A percentile compares a stretch with the other conserved stretches of the same genome.
These are phyloP conservation scores for Arachis stenosperma DNA, from an alignment of 306 rosid genomes.

Conservation along the genomic window DNA sequence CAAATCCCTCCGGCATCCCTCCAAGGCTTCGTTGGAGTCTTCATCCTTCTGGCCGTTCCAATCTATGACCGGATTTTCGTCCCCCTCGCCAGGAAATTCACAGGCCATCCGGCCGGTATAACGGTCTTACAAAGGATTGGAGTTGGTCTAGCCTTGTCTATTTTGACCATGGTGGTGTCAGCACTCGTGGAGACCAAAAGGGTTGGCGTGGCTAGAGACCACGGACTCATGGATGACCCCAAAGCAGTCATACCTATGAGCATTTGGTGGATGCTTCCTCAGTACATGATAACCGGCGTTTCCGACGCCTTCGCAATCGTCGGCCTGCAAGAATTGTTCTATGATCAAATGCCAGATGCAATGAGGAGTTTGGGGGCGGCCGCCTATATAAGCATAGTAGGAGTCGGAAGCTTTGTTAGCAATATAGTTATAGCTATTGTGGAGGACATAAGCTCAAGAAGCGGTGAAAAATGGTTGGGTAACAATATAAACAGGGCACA, in stretches of 20 bases:
- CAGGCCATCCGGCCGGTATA: slow-evolving; percentile 58
- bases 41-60: slow-evolving; percentile 53
- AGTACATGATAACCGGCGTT: slow-evolving; percentile 54
- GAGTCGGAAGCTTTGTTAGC: slow-evolving; percentile 65
- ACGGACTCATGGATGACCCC: slow-evolving; percentile 51
- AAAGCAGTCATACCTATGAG: slow-evolving; percentile 59
- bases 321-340: slow-evolving; percentile 70
- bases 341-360: slow-evolving; percentile 67
- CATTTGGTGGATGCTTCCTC: slow-evolving; percentile 88
- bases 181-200: slow-evolving; percentile 65
- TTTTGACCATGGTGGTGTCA: slow-evolving; percentile 60
- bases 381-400: slow-evolving; percentile 56
- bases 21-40: slow-evolving; percentile 55
- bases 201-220: slow-evolving; percentile 45
- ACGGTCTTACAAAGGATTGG: slow-evolving; percentile 74
- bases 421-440: slow-evolving; percentile 50
- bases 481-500: slow-evolving; percentile 69
- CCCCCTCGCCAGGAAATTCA: slow-evolving; percentile 49
- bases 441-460: slow-evolving; percentile 35
- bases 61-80: slow-evolving; percentile 63
- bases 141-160: slow-evolving; percentile 62
- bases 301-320: slow-evolving; percentile 59
- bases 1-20: slow-evolving; percentile 71
- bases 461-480: slow-evolving; percentile 59
- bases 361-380: slow-evolving; percentile 83